phyloP scores from a whole-genome alignment of 768 basidiomycete species.

The Kwoniella heveanensis region DNA sequence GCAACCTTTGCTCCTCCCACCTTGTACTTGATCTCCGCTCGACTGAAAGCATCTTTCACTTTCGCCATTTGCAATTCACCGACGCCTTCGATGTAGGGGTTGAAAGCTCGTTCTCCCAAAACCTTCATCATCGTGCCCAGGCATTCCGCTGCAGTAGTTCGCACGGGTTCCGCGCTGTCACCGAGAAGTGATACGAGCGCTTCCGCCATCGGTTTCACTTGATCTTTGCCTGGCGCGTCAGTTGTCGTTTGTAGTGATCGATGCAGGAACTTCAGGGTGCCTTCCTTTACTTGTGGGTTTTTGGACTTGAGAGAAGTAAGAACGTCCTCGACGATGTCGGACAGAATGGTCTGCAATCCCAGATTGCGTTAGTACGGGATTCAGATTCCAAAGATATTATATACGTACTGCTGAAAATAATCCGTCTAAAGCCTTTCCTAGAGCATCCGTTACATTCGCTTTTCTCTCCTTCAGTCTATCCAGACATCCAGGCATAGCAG shows the following conservation, averaged over 20 bases:
- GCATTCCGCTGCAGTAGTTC: slow-evolving; percentile 83
- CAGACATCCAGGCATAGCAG: slow-evolving; percentile 73
- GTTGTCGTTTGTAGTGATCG: slow-evolving; percentile 74
- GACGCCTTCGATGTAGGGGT: slow-evolving; percentile 78
- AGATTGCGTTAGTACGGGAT: not conserved
- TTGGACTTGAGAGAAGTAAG: slow-evolving; percentile 76
- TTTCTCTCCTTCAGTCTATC: slow-evolving; percentile 95
- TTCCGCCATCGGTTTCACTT: slow-evolving; percentile 81
- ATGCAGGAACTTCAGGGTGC: slow-evolving; percentile 80
- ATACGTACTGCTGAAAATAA: slow-evolving; percentile 74
- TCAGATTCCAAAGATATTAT: too few species aligned
- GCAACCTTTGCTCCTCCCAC: slow-evolving; percentile 59
- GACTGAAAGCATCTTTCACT: slow-evolving; percentile 90
- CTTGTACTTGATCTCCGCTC: slow-evolving; percentile 88
- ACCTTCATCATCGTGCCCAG: slow-evolving; percentile 94
- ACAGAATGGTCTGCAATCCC: slow-evolving; percentile 66
- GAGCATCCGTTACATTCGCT: slow-evolving; percentile 80
- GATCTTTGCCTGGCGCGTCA: slow-evolving; percentile 68
- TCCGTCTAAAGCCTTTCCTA: slow-evolving; percentile 85
- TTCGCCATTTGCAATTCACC: slow-evolving; percentile 86
- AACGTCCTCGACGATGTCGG: slow-evolving; percentile 81
- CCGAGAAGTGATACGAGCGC: slow-evolving; percentile 73
- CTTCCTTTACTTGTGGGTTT: slow-evolving; percentile 96
- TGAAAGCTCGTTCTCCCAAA: slow-evolving; percentile 88
- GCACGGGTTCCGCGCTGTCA: slow-evolving; percentile 83